Conservation (phyloP, 202 grass and related monocot species). For the Setaria viridis region DNA sequence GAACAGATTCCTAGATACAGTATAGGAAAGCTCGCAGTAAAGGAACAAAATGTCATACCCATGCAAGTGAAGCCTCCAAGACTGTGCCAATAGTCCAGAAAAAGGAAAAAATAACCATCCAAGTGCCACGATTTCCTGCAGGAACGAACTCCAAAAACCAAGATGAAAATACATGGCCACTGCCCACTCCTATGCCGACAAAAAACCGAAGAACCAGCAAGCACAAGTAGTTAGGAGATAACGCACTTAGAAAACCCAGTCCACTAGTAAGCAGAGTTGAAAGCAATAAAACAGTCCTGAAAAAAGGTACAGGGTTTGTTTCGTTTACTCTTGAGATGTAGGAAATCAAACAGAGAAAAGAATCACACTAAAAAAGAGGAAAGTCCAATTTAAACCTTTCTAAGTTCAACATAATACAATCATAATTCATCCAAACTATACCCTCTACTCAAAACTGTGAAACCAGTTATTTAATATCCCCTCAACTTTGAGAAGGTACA, state of each 20-base stretch:
- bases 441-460: neutral
- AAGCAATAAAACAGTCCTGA: constrained; percentile 84
- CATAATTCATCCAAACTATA: neutral
- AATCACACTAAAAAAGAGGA: neutral
- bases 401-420: neutral
- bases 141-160: constrained; percentile 98
- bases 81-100: constrained; percentile 88
- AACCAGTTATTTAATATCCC: neutral
- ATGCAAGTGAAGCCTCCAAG: constrained; percentile 85
- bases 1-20: neutral
- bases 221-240: constrained; percentile 76
- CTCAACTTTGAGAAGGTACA: neutral
- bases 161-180: constrained; percentile 71
- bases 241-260: constrained; percentile 72
- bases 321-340: neutral
- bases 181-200: constrained; percentile 78
- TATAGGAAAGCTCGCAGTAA: neutral
- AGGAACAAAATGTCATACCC: constrained; percentile 59
- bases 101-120: constrained; percentile 75
- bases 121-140: constrained; percentile 76
- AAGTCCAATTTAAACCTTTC: neutral
- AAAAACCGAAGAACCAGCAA: constrained; percentile 72
- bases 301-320: constrained; percentile 44
- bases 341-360: neutral
- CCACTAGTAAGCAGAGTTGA: constrained; percentile 74